These are phyloP conservation scores for Calamus simplicifolius DNA, from an alignment of 176 grass and related monocot genomes.

Conservation along the genomic window DNA sequence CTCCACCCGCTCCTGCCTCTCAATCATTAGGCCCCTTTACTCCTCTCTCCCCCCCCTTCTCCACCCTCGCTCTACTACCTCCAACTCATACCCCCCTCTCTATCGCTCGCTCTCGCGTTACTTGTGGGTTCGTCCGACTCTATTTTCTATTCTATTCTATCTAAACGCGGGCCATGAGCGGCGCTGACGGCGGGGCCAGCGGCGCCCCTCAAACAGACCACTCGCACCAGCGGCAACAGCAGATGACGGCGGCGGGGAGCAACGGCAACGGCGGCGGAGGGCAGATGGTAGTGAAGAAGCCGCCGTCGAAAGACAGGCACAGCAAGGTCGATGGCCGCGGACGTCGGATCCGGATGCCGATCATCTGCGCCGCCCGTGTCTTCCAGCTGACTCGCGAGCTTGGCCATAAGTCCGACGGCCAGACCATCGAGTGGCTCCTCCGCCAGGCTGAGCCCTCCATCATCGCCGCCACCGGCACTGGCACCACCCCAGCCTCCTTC, in stretches of 20 bases:
- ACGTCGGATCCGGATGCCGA: slow-evolving; percentile 17
- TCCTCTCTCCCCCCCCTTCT: neutral
- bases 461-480: slow-evolving; percentile 20
- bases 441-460: slow-evolving; percentile 21
- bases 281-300: slow-evolving; percentile 2
- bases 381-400: slow-evolving; percentile 21
- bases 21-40: slow-evolving; percentile 8
- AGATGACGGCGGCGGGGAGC: neutral
- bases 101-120: too few relatives aligned
- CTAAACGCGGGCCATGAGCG: slow-evolving; percentile 5
- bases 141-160: neutral
- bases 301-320: slow-evolving; percentile 12
- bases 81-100: neutral
- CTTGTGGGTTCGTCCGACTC: neutral
- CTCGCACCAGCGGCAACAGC: neutral
- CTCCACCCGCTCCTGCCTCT: slow-evolving; percentile 19
- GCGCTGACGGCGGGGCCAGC: slow-evolving; percentile 6
- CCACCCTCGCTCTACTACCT: neutral
- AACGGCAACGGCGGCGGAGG: neutral
- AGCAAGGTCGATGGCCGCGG: slow-evolving; percentile 22
- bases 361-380: slow-evolving; percentile 17
- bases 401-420: slow-evolving; percentile 16
- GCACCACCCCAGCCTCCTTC: slow-evolving; percentile 14
- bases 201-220: neutral
- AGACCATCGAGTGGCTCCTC: slow-evolving; percentile 25